phyloP scores from a whole-genome alignment of 768 basidiomycete genomes.

The Rubroboletus pulcherrimus region DNA sequence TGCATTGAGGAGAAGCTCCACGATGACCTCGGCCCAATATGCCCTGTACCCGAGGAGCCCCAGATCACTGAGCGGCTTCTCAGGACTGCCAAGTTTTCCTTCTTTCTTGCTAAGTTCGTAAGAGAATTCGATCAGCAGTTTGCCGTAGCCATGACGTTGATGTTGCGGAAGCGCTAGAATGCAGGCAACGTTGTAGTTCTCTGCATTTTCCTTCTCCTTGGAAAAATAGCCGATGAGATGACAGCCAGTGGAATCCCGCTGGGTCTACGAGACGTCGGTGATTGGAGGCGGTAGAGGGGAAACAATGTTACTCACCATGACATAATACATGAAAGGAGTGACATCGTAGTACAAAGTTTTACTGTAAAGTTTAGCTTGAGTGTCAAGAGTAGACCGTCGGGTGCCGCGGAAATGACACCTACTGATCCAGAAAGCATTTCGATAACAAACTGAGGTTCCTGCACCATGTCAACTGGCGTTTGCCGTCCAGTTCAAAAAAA shows the following conservation, averaged over 20 bases:
- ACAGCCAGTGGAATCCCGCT: conserved; percentile 85
- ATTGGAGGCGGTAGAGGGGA: conserved; percentile 11
- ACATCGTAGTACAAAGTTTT: conserved; percentile 99
- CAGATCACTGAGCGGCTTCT: conserved; percentile 95
- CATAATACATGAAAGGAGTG: conserved; percentile 99
- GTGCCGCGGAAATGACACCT: conserved; percentile 34
- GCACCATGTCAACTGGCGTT: conserved; percentile 94
- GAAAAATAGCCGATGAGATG: conserved; percentile 98
- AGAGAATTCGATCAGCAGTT: conserved; percentile 94
- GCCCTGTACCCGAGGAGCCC: conserved; percentile 91
- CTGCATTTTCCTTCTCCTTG: conserved; percentile 97
- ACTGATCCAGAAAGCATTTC: conserved; percentile 99
- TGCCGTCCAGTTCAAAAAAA: conserved; percentile 98
- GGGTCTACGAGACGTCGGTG: conserved; percentile 44
- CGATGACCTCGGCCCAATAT: conserved; percentile 96
- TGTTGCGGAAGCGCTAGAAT: conserved; percentile 98
- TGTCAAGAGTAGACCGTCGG: conserved; percentile 2
- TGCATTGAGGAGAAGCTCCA: conserved; percentile 76
- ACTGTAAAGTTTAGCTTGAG: conserved; percentile 40
- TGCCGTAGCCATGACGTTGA: conserved; percentile 94
- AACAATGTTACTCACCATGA: conserved; percentile 64
- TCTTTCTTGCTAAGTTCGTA: conserved; percentile 98
- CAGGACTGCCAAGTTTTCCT: conserved; percentile 91
- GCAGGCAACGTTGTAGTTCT: conserved; percentile 98
- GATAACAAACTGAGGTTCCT: conserved; percentile 93